Percentiles rank a stretch among this genome's conserved stretches.
Conservation (phyloP, 73 alveolate genomes). For the Paramecium octaurelia region DNA sequence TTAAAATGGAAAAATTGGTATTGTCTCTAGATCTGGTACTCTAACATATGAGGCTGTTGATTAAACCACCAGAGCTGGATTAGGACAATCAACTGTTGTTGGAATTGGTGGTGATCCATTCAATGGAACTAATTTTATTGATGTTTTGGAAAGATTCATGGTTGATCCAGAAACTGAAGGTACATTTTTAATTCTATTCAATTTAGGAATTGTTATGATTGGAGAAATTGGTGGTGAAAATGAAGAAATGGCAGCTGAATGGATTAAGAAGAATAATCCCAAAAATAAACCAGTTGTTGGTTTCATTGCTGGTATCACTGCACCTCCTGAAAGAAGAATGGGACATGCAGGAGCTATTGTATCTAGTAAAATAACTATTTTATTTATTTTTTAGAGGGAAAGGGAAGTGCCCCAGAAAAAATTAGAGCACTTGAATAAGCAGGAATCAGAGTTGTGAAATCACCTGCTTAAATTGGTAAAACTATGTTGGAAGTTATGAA, state of each 20-base stretch:
- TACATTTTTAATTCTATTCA: neutral
- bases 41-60: constrained; percentile 96
- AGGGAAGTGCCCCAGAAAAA: constrained; percentile 91
- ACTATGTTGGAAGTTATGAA: constrained; percentile 73
- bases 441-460: constrained; percentile 12
- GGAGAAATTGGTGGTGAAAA: constrained; percentile 98
- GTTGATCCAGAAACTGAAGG: constrained; percentile 94
- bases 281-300: constrained; percentile 91
- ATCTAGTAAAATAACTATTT: constrained; percentile 72
- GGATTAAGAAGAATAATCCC: constrained; percentile 76
- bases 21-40: constrained; percentile 92
- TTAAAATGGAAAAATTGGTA: constrained; percentile 85
- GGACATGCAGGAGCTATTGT: constrained; percentile 99
- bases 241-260: constrained; percentile 93
- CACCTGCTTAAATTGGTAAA: constrained; percentile 26
- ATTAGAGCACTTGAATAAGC: constrained; percentile 71
- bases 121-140: constrained; percentile 97
- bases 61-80: constrained; percentile 90
- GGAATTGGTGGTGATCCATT: constrained; percentile 96
- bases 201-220: constrained; percentile 86
- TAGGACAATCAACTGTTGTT: constrained; percentile 93
- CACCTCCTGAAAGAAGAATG: constrained; percentile 95
- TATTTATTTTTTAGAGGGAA: constrained; percentile 74
- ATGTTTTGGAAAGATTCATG: constrained; percentile 85
- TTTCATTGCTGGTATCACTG: constrained; percentile 92